These are phyloP conservation scores for Arxiozyma bovina DNA, from an alignment of 1,139 yeast species.

Conservation along the genomic window DNA sequence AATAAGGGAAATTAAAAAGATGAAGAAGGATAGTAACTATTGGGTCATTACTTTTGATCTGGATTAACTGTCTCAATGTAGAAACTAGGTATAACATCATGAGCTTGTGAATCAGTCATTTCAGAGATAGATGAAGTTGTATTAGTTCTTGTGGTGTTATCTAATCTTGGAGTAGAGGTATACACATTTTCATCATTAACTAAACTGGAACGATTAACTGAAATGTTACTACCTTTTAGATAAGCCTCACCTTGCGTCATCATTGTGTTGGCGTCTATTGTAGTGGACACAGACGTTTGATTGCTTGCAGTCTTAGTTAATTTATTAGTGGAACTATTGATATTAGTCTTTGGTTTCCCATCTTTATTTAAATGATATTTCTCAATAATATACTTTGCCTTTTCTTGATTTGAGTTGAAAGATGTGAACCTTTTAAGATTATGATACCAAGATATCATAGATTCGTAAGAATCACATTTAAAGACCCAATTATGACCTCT, in stretches of 20 bases:
- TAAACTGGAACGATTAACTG: conserved; percentile 1
- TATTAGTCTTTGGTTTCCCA: conserved; percentile 11
- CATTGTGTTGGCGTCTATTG: not conserved
- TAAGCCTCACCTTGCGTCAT: not conserved
- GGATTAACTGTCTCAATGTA: conserved; percentile 11
- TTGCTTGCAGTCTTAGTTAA: conserved; percentile 1
- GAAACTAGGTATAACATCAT: conserved; percentile 16
- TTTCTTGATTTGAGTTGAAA: conserved; percentile 21
- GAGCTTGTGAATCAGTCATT: conserved; percentile 15
- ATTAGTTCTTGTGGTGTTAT: conserved; percentile 18
- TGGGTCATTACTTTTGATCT: not conserved
- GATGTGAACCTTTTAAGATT: conserved; percentile 56
- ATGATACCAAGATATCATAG: conserved; percentile 77
- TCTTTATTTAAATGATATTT: conserved; percentile 18
- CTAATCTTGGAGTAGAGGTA: conserved; percentile 15
- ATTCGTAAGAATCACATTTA: conserved; percentile 68
- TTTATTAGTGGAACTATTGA: not conserved
- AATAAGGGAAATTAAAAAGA: no score
- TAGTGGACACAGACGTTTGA: conserved; percentile 1
- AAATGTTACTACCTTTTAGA: conserved; percentile 7
- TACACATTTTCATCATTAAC: conserved; percentile 5
- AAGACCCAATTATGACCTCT: conserved; percentile 91
- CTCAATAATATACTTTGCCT: conserved; percentile 20
- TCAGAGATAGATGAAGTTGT: conserved; percentile 23
- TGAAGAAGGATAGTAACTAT: not conserved